A percentile compares a stretch with the other conserved stretches of the same genome.
phyloP scores from a whole-genome alignment of 2,329 filamentous ascomycete genomes.

The Aschersonia sp. region DNA sequence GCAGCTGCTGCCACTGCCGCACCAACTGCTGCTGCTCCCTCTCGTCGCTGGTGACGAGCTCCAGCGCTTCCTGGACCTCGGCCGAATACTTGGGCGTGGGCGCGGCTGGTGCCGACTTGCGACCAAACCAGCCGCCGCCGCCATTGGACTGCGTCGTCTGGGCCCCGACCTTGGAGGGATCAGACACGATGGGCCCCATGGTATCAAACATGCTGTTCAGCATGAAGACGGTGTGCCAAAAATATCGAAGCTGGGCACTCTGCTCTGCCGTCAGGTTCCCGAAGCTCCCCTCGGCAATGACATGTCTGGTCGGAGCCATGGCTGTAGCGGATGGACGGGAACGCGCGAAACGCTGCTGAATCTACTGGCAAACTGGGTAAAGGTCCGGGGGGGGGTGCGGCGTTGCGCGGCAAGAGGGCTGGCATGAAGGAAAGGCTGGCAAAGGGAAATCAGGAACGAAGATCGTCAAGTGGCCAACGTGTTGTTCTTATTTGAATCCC shows the following conservation, averaged over 20 bases:
- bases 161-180: conserved; percentile 1
- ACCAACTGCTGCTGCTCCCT: conserved; percentile 1
- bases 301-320: background rate
- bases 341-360: background rate
- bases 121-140: conserved; percentile 3
- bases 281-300: conserved; percentile 4
- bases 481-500: too few species aligned
- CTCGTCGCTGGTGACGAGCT: conserved; percentile 2
- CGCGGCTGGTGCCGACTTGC: background rate
- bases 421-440: too few species aligned
- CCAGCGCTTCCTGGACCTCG: conserved; percentile 2
- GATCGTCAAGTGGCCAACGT: too few species aligned
- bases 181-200: background rate
- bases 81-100: background rate
- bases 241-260: conserved; percentile 10
- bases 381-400: background rate
- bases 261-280: conserved; percentile 11
- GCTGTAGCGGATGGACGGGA: background rate
- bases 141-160: background rate
- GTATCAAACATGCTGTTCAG: conserved; percentile 6
- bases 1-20: conserved; percentile 3
- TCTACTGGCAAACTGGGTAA: background rate
- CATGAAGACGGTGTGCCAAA: conserved; percentile 10
- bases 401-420: too few species aligned
- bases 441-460: too few species aligned